Base-by-base conservation (phyloP, 1,284 basidiomycete genomes). In the Vanrija sp. region DNA sequence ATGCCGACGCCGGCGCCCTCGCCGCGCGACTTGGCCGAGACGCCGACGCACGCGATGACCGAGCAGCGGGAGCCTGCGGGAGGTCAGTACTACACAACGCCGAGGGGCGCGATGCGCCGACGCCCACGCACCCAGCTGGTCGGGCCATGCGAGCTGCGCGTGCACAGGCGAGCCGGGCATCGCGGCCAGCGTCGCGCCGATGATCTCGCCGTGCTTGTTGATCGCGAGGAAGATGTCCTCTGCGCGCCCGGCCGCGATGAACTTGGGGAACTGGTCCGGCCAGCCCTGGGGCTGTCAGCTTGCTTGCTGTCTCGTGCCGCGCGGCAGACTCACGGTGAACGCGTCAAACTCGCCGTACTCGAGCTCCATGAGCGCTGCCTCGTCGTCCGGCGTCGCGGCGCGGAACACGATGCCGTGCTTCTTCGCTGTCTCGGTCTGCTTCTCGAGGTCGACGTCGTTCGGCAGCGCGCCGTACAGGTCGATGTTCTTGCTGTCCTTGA, bases 181-280 rank as follows among this genome's bases (percentile, higher is more conserved):
- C 1, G 61, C 63, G 0, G 60, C 61, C 8, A 65, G 40, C 3
- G 57, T 58, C 12, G 65, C 65, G 7, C 61, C 65, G 16, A 65
- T 51, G 18, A 67, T 44, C 18, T 25, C 12, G 14, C 58, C 65
- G 9, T 57, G 40, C 16, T 38, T 29, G 34, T 43, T 43, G 19
- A 60, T 23, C 3, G 55, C 60, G 19, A 62, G 55, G 12, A 51
- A 48, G 43, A 67, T 57, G 42, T 67, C 63, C 38, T 50, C 51
- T 14, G 43, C 16, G 12, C 49, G 43, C 4, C 60, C 61, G 1
- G 57, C 54, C 0, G 53, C 46, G 29, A 63, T 25, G 45, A 65
- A 49, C 16, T 21, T 25, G 12, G 53, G 60, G 38, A 61, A 66
- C 54, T 60, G 44, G 51, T 65, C 65, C 3, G 65, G 65, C 65